Conservation (phyloP, 2,329 filamentous ascomycete species). For the Diaporthe caulivora region DNA sequence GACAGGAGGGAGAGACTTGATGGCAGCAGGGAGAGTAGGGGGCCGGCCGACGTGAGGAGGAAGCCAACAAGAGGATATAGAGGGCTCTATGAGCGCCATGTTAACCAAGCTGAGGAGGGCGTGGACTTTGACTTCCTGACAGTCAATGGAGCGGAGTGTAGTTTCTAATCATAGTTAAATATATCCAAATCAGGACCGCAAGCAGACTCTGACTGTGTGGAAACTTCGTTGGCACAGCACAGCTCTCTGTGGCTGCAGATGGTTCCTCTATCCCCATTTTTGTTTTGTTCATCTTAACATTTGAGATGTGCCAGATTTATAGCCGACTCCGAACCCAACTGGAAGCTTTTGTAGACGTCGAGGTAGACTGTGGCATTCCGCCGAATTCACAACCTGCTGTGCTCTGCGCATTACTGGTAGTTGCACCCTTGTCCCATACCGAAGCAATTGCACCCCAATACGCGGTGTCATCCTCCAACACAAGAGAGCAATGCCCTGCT, state of each 20-base stretch:
- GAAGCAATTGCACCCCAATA: constrained; percentile 34
- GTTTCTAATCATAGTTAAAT: not conserved
- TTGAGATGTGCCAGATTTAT: not conserved
- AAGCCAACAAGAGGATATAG: constrained; percentile 65
- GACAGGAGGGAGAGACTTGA: constrained; percentile 61
- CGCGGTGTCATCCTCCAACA: constrained; percentile 28
- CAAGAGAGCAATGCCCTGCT: constrained; percentile 35
- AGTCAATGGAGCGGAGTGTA: constrained; percentile 50
- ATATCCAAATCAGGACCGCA: too few relatives aligned
- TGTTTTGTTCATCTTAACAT: not conserved
- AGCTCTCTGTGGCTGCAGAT: not conserved
- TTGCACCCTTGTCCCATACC: constrained; percentile 16
- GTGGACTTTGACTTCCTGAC: constrained; percentile 74
- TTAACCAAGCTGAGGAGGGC: constrained; percentile 71
- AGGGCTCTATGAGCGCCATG: constrained; percentile 69
- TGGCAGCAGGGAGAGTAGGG: constrained; percentile 45
- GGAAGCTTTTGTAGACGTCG: not conserved
- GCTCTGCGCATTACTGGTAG: not conserved
- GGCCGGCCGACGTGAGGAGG: constrained; percentile 38
- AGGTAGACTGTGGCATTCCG: not conserved
- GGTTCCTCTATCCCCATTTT: not conserved
- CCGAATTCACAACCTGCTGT: not conserved
- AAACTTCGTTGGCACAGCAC: not conserved
- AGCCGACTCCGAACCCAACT: not conserved
- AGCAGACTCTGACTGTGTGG: not conserved